These are phyloP conservation scores for Tylopilus felleus DNA, from an alignment of 768 basidiomycete genomes.

Conservation along the genomic window DNA sequence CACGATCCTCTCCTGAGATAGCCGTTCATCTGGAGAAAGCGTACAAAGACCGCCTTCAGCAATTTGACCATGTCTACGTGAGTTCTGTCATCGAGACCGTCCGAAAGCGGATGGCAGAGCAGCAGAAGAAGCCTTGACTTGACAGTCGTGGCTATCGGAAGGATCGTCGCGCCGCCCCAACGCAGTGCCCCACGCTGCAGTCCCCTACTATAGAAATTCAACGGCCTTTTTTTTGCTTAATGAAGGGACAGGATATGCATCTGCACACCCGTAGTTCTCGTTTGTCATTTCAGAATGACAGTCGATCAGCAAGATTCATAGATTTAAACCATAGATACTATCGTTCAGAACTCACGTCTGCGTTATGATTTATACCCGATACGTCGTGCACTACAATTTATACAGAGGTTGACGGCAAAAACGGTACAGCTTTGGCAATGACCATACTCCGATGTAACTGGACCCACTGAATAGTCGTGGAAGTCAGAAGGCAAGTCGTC, in stretches of 20 bases:
- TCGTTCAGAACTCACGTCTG: slow-evolving; percentile 6
- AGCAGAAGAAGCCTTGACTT: slow-evolving; percentile 27
- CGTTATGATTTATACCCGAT: not conserved
- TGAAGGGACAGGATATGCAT: slow-evolving; percentile 1
- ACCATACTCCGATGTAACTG: not conserved
- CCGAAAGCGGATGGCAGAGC: slow-evolving; percentile 32
- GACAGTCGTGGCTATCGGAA: slow-evolving; percentile 9
- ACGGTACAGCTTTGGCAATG: slow-evolving; percentile 5
- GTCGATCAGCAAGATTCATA: slow-evolving; percentile 4
- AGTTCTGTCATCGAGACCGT: slow-evolving; percentile 31
- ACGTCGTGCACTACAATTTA: not conserved
- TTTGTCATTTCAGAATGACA: slow-evolving; percentile 3
- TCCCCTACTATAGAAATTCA: slow-evolving; percentile 16
- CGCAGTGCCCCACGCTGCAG: not conserved
- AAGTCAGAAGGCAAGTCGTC: slow-evolving; percentile 2
- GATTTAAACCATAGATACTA: slow-evolving; percentile 8
- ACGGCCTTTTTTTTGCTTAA: slow-evolving; percentile 4
- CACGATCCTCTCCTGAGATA: slow-evolving; percentile 24
- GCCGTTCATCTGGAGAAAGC: slow-evolving; percentile 26
- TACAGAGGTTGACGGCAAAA: not conserved
- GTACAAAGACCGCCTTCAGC: slow-evolving; percentile 30
- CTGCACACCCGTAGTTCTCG: not conserved
- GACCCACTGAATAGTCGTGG: not conserved
- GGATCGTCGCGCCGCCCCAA: slow-evolving; percentile 6
- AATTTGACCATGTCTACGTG: slow-evolving; percentile 34